Base-by-base conservation (phyloP, 495 filamentous ascomycete species). In the Neurospora sp. region DNA sequence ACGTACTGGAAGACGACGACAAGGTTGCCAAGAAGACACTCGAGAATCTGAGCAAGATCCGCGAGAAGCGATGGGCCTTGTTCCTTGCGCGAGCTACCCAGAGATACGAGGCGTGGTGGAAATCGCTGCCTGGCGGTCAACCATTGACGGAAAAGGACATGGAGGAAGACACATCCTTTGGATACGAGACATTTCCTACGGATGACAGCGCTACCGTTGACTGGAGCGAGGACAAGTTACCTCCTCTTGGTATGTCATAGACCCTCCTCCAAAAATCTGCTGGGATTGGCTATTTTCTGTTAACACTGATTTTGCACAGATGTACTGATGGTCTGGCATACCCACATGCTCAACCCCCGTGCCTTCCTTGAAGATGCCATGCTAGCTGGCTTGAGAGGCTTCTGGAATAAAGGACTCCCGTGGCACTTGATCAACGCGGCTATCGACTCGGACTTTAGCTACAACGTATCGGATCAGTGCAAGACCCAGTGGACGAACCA, bases 321-420 rank as follows among this genome's bases (percentile, higher is more conserved):
- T 78, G 89, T 97, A 3, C 81, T 97, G 61, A 93, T 97, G 92
- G 92, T 96, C 1, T 96, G 92, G 93, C 94, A 97, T 80, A 84
- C 91, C 1, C 92, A 93, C 75, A 90, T 94, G 89, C 87, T 97
- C 4, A 96, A 95, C 74, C 94, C 94, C 3, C 84, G 91, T 38
- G 83, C 84, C 59, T 97, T 90, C 78, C 86, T 93, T 3, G 93
- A 97, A 75, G 94, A 97, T 78, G 91, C 90, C 75, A 81, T 95
- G 69, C 84, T 92, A 22, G 82, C 85, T 37, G 88, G 87, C 0
- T 81, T 90, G 44, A 83, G 86, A 72, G 76, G 81, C 3, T 79
- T 94, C 35, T 94, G 92, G 89, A 80, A 77, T 7, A 85, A 87
- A 3, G 89, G 89, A 3, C 86, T 97, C 70, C 94, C 93, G 2